Percentiles rank a stretch among this genome's conserved stretches.
phyloP scores from a whole-genome alignment of 2,329 filamentous ascomycete genomes.

The Ustulina deusta region DNA sequence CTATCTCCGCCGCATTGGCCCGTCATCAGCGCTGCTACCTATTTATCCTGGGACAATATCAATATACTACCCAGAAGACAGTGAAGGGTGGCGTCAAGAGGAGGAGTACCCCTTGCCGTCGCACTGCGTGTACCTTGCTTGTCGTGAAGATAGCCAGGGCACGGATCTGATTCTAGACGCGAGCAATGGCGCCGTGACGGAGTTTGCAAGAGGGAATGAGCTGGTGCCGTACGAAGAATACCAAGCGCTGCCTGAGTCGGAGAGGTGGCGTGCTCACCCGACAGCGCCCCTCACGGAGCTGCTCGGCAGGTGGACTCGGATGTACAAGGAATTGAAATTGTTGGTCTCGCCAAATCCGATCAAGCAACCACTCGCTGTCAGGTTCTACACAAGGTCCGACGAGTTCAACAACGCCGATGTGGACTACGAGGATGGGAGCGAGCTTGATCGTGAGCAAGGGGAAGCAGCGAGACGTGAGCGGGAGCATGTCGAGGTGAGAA shows the following conservation, averaged over 20 bases:
- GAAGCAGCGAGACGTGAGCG: neutral
- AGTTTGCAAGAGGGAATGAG: constrained; percentile 1
- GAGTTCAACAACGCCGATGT: neutral
- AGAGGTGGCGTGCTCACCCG: constrained; percentile 25
- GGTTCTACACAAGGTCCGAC: constrained; percentile 4
- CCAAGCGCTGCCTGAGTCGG: constrained; percentile 11
- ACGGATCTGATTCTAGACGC: constrained; percentile 25
- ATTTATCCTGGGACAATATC: constrained; percentile 11
- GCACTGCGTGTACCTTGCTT: constrained; percentile 28
- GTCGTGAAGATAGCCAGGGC: constrained; percentile 1
- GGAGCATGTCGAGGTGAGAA: constrained; percentile 8
- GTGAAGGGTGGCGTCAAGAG: neutral
- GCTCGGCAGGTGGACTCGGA: constrained; percentile 10
- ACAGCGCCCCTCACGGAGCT: constrained; percentile 15
- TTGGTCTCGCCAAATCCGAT: constrained; percentile 20
- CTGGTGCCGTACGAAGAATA: constrained; percentile 17
- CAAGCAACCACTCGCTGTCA: neutral
- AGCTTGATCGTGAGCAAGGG: constrained; percentile 19
- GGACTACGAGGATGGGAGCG: constrained; percentile 7
- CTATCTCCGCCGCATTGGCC: neutral
- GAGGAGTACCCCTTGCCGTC: constrained; percentile 14
- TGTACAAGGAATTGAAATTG: constrained; percentile 14
- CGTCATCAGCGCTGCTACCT: neutral
- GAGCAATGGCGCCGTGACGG: constrained; percentile 16
- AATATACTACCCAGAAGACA: constrained; percentile 5